These are phyloP conservation scores for Pseudozyma sp. DNA, from an alignment of 1,284 basidiomycete genomes.

Conservation along the genomic window DNA sequence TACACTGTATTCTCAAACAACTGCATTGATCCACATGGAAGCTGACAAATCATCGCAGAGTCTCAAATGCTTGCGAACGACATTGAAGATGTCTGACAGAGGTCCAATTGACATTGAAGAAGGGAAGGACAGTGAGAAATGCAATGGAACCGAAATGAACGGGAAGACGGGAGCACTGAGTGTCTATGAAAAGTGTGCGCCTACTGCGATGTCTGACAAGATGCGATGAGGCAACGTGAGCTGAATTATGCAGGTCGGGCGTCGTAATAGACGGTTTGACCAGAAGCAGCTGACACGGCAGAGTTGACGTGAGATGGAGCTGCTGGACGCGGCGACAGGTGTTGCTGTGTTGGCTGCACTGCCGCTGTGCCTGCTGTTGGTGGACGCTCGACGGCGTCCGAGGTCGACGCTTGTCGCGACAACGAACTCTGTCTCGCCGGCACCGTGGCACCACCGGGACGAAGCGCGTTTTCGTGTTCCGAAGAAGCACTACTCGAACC, in stretches of 20 bases:
- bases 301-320: constrained; percentile 25
- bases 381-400: constrained; percentile 12
- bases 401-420: constrained; percentile 5
- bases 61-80: no score
- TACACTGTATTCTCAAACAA: no score
- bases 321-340: constrained; percentile 8
- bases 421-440: constrained; percentile 11
- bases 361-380: background rate
- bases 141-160: no score
- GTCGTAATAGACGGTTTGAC: constrained; percentile 42
- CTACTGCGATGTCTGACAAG: no score
- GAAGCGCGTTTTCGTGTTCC: constrained; percentile 7
- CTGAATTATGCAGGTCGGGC: background rate
- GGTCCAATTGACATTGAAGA: no score
- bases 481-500: constrained; percentile 25
- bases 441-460: background rate
- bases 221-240: no score
- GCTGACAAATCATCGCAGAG: no score
- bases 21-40: no score
- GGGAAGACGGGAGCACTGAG: no score
- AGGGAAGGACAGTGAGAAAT: no score
- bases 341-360: constrained; percentile 2
- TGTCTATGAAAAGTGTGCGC: no score
- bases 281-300: constrained; percentile 28
- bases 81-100: no score